A percentile compares a stretch with the other conserved stretches of the same genome.
Conservation (phyloP, 345 rosid species). For the Dipteronia dyeriana region DNA sequence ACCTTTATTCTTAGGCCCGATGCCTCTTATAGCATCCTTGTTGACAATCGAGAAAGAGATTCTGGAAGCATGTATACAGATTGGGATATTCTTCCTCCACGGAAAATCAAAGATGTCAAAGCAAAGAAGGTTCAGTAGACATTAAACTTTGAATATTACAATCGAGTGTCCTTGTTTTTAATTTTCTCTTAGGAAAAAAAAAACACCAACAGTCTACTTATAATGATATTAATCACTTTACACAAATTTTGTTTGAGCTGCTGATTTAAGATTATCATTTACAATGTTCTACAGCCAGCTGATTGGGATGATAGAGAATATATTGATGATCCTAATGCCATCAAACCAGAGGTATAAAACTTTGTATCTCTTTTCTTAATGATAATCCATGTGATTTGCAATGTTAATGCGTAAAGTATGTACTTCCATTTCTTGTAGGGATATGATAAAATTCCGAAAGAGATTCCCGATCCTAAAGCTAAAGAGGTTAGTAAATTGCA, state of each 20-base stretch:
- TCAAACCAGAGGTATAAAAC: conserved; percentile 45
- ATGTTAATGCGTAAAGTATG: conserved; percentile 1
- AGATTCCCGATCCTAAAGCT: conserved; percentile 47
- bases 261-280: not conserved
- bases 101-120: too few relatives aligned
- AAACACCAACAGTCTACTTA: not conserved
- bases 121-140: too few relatives aligned
- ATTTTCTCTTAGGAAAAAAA: not conserved
- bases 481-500: conserved; percentile 34
- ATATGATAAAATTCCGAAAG: conserved; percentile 44
- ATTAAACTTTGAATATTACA: not conserved
- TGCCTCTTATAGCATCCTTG: too few relatives aligned
- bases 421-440: conserved; percentile 26
- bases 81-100: too few relatives aligned
- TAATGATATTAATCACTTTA: not conserved
- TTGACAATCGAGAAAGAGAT: too few relatives aligned
- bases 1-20: too few relatives aligned
- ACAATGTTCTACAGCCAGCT: conserved; percentile 27
- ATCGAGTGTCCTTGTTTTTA: not conserved
- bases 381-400: not conserved
- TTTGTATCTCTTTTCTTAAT: not conserved
- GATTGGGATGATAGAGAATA: conserved; percentile 55
- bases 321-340: conserved; percentile 46
- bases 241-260: not conserved
- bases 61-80: too few relatives aligned